These are phyloP conservation scores for Hypholoma fasciculare DNA, from an alignment of 768 basidiomycete species.

Conservation along the genomic window DNA sequence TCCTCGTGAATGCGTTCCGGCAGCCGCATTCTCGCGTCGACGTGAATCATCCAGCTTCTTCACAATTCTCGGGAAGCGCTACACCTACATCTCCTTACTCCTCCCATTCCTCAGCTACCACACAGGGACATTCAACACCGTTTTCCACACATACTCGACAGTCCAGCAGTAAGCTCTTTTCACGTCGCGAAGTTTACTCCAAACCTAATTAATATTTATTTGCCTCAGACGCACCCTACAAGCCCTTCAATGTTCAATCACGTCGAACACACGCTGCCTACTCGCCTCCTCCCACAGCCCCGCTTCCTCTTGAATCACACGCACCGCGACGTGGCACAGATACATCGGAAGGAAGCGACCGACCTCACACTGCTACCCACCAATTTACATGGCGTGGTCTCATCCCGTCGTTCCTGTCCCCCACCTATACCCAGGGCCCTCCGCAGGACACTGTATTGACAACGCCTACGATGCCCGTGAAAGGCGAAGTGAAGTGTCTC, in stretches of 20 bases:
- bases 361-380: constrained; percentile 16
- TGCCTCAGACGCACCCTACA: background rate
- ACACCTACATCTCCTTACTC: background rate
- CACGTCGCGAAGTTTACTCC: no score
- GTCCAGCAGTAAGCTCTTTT: background rate
- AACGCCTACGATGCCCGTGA: constrained; percentile 14
- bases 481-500: constrained; percentile 74
- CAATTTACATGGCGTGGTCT: constrained; percentile 47
- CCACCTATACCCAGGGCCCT: constrained; percentile 21
- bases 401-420: constrained; percentile 48
- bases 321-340: constrained; percentile 18
- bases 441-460: background rate
- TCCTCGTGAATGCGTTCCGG: constrained; percentile 55
- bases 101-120: background rate
- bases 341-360: constrained; percentile 17
- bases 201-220: background rate
- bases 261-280: constrained; percentile 20
- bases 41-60: constrained; percentile 26
- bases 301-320: constrained; percentile 10
- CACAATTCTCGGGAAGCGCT: constrained; percentile 9
- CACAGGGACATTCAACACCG: background rate
- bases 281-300: constrained; percentile 28
- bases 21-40: constrained; percentile 41
- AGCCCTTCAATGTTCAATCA: background rate
- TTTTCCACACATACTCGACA: background rate